Conservation (phyloP, 164 flowering plant species). For the Echeveria elegans region DNA sequence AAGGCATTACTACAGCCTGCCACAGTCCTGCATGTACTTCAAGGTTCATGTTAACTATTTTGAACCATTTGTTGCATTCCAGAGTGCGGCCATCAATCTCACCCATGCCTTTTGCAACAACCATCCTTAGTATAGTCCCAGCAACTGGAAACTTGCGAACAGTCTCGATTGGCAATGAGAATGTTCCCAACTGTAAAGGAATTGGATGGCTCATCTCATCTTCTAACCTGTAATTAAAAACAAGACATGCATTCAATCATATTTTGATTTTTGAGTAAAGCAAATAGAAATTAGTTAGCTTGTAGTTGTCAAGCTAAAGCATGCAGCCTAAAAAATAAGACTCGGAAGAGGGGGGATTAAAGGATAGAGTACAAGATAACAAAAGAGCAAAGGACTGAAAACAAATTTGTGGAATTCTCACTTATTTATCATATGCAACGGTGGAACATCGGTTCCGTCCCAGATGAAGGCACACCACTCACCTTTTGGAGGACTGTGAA, state of each 20-base stretch:
- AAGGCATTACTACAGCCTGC: conserved; percentile 40
- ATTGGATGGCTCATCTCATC: conserved; percentile 43
- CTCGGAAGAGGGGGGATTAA: no score
- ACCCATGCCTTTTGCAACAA: conserved; percentile 23
- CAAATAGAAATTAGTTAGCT: not conserved
- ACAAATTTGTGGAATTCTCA: conserved; percentile 17
- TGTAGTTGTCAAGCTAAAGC: no score
- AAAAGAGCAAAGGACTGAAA: not conserved
- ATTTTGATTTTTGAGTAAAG: not conserved
- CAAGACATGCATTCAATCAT: conserved; percentile 1
- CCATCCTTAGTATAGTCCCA: conserved; percentile 66
- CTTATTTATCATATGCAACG: conserved; percentile 30
- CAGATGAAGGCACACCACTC: conserved; percentile 56
- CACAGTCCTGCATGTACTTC: conserved; percentile 47
- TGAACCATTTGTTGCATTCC: conserved; percentile 53
- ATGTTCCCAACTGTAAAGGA: conserved; percentile 47
- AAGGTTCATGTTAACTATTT: conserved; percentile 36
- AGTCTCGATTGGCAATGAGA: conserved; percentile 43
- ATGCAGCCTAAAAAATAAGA: not conserved
- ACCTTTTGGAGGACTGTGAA: conserved; percentile 31
- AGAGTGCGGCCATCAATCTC: conserved; percentile 29
- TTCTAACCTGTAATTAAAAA: conserved; percentile 32
- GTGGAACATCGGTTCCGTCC: conserved; percentile 92
- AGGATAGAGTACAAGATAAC: not conserved
- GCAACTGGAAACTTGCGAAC: conserved; percentile 52